Base-by-base conservation (phyloP, 768 basidiomycete genomes). In the Hypholoma fasciculare region DNA sequence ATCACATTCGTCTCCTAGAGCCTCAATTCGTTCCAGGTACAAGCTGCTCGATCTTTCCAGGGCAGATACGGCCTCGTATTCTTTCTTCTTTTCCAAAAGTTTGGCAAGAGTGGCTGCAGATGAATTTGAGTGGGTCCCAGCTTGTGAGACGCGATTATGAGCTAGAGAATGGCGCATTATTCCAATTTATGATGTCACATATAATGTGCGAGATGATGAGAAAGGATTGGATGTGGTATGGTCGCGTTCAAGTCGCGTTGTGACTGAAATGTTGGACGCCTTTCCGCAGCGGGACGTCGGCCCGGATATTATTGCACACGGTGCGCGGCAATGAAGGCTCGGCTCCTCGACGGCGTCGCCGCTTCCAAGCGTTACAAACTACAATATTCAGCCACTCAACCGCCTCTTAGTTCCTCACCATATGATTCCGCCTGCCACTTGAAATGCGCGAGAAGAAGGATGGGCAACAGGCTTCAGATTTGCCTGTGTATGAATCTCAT, bases 41-140 rank as follows among this genome's bases (percentile, higher is more conserved):
- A 85, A 69, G 6, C 81, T 71, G 54, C 83, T 87, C 0, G 87
- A 84, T 54, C 78, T 76, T 66, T 91, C 88, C 5, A 92, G 76
- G 1, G 90, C 90, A 19, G 82, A 79, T 23, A 91, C 87, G 0
- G 88, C 89, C 54, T 91, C 89, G 55, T 77, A 84, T 69, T 92
- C 90, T 67, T 90, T 92, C 76, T 90, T 92, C 76, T 92, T 92
- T 66, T 92, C 90, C 2, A 78, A 54, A 44, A 90, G 78, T 62
- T 86, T 87, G 16, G 82, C 77, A 1, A 74, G 58, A 1, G 84
- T 79, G 0, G 82, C 83, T 1, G 82, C 74, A 50, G 76, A 79
- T 42, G 76, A 75, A 7, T 72, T 70, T 37, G 79, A 74, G 7
- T 75, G 66, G 57, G 72, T 68, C 38, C 74, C 59, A 9, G 73